Percentiles rank a stretch among this genome's conserved stretches.
These are phyloP conservation scores for Citrullus amarus DNA, from an alignment of 306 rosid genomes.

Conservation along the genomic window DNA sequence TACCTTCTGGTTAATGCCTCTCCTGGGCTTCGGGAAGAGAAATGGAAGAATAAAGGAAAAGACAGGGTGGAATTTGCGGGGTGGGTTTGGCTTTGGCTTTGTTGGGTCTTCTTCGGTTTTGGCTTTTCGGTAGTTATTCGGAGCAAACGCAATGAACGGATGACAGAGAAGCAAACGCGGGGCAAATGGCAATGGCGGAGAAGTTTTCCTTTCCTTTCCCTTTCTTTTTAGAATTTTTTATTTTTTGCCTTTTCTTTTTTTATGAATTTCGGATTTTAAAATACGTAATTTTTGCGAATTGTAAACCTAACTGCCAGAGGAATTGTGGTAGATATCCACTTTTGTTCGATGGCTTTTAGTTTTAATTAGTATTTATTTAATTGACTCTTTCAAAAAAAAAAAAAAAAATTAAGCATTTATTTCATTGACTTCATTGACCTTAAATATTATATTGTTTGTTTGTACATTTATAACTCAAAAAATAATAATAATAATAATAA, in stretches of 20 bases:
- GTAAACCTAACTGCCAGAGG: background rate
- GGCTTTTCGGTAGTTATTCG: slow-evolving; percentile 3
- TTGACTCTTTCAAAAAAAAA: background rate
- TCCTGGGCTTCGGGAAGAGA: background rate
- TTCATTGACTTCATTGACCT: background rate
- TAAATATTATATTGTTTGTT: too few species aligned
- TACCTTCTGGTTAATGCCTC: slow-evolving; percentile 8
- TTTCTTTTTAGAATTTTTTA: background rate
- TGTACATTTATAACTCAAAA: too few species aligned
- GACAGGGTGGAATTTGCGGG: background rate
- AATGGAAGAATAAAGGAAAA: slow-evolving; percentile 3
- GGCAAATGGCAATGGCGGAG: background rate
- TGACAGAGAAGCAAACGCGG: slow-evolving; percentile 9
- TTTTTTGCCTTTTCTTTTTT: background rate
- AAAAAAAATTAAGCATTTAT: background rate
- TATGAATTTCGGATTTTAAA: background rate
- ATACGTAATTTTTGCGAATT: background rate
- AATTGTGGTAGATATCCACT: background rate
- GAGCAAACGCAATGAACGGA: slow-evolving; percentile 9
- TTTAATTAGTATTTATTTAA: background rate
- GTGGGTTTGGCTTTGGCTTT: background rate
- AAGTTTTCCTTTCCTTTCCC: background rate
- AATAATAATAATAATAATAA: too few species aligned
- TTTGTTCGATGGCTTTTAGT: background rate
- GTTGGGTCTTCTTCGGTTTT: slow-evolving; percentile 1